Conservation (phyloP, 805 yeast genomes). For the Sugiyamaella qingdaonensis region DNA sequence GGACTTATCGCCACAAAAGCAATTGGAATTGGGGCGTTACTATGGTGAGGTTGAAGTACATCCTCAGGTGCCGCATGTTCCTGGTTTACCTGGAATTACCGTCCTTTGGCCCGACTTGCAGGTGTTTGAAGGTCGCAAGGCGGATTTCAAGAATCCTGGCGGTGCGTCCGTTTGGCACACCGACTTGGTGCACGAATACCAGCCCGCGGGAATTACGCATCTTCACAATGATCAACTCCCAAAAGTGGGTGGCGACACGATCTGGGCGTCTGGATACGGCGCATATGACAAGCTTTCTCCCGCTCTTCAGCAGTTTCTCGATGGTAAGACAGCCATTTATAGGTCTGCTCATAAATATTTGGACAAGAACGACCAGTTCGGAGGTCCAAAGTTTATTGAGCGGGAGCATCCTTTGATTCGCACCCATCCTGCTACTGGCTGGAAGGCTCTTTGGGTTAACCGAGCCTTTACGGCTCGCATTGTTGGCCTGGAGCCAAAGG, state of each 20-base stretch:
- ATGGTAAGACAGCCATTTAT: slow-evolving; percentile 42
- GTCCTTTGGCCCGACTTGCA: slow-evolving; percentile 32
- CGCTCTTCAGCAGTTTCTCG: slow-evolving; percentile 43
- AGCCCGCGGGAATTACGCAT: slow-evolving; percentile 54
- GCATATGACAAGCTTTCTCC: slow-evolving; percentile 53
- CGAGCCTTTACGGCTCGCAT: slow-evolving; percentile 48
- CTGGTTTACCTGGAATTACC: slow-evolving; percentile 27
- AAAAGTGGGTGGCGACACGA: slow-evolving; percentile 50
- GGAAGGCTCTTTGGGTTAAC: slow-evolving; percentile 55
- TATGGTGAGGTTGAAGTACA: slow-evolving; percentile 42
- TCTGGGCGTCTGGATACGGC: slow-evolving; percentile 50
- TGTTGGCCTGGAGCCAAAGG: slow-evolving; percentile 49
- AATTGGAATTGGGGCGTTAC: slow-evolving; percentile 43
- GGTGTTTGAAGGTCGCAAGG: slow-evolving; percentile 26
- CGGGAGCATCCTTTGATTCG: slow-evolving; percentile 53
- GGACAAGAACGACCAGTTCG: slow-evolving; percentile 42
- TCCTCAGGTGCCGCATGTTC: slow-evolving; percentile 33
- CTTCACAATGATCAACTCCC: slow-evolving; percentile 51
- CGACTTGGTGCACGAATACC: slow-evolving; percentile 52
- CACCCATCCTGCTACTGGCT: slow-evolving; percentile 63
- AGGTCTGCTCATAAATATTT: slow-evolving; percentile 41
- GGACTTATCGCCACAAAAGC: slow-evolving; percentile 41
- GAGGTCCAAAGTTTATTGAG: slow-evolving; percentile 38
- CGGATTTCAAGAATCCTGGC: slow-evolving; percentile 21
- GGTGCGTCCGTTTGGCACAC: slow-evolving; percentile 46